Base-by-base conservation (phyloP, 371 early-diverging fungal species). In the Actinomortierella wolfii region DNA sequence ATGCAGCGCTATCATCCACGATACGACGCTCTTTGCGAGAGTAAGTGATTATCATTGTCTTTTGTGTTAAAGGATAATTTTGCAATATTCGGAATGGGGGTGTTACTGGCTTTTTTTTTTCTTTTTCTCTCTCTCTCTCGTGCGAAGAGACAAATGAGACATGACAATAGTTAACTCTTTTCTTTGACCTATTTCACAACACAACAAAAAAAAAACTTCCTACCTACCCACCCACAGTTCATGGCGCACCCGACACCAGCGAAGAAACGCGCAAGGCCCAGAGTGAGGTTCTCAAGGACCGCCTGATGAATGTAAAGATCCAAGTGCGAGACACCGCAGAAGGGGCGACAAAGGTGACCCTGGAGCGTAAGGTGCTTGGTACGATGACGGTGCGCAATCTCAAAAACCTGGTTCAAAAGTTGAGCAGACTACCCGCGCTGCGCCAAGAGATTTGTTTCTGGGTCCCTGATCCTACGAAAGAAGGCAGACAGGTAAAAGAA, bases 201-300 rank as follows among this genome's bases (percentile, higher is more conserved):
- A 45, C 24, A 54, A 54, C 39, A 58, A n/a, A n/a, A n/a, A n/a
- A n/a, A n/a, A n/a, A n/a, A n/a, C n/a, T n/a, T n/a, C n/a, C n/a
- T n/a, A n/a, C n/a, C n/a, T n/a, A n/a, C n/a, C n/a, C n/a, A n/a
- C 51, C 61, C 41, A 40, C 52, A 74, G 76, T 75, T 3, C 85
- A 90, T 54, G 91, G 89, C 8, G 81, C 78, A 42, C 88, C 88
- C 0, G 76, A 78, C 42, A 53, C 80, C 11, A 67, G 75, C 20
- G 66, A 65, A 0, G 62, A 67, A 11, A 66, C 50, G 15, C 68
- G 76, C 23, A 77, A 79, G n/a, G 57, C 74, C 3, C 73, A 78
- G 23, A 79, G 83, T 9, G 81, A 76, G 3, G 59, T 77, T 1
- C 59, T 90, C 34, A 90, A 88, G 57, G 86, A 92, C 67, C 80